Evolutionary conservation across 2,329 filamentous ascomycete species (phyloP), one percentile per base, ranked within the genome.

Genomic region (Talaromyces sp.): DNA sequence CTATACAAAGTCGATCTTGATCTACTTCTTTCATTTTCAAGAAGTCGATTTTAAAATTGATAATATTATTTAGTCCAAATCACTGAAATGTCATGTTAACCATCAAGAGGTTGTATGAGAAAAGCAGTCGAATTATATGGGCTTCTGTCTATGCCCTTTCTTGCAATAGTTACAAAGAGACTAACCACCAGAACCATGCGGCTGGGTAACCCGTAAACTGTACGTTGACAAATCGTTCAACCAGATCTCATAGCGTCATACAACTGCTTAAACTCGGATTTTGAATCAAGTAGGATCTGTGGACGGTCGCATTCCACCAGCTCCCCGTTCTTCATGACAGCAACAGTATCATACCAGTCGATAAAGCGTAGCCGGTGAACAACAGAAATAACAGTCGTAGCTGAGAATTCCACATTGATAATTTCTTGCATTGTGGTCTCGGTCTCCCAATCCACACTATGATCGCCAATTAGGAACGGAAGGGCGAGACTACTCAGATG

Each of bases 321-420:
- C 23, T 67, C 69, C 25, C 75, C 75, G 9, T 68, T 68, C 11
- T 76, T 74, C 9, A 77, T 67, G 14, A 77, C 68, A 2, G 74
- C 68, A 28, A 77, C 68, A 39, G 70, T 71, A 64, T 77, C 75
- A 61, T 71, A 77, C 60, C 76, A 72, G 5, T 76, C 69, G 46
- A 77, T 75, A 0, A 72, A 76, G 23, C 83, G 79, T 39, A 86
- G 74, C 23, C 83, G 81, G 71, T 86, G 84, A 5, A 83, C 82
- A 3, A 86, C 81, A 0, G 81, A 78, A 61, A 86, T 77, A 57
- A 90, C 82, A 0, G 88, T 90, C 63, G 84, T 82, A 1, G 75
- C 75, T 2, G 72, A 70, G 68, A 88, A 86, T 28, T 79, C 77
- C 48, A 79, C 74, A 2, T 83, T 79, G 58, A 88, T 80, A 28